Evolutionary conservation across 1,284 basidiomycete genomes (phyloP).

Genomic region (Leccinum griseonigrum): DNA sequence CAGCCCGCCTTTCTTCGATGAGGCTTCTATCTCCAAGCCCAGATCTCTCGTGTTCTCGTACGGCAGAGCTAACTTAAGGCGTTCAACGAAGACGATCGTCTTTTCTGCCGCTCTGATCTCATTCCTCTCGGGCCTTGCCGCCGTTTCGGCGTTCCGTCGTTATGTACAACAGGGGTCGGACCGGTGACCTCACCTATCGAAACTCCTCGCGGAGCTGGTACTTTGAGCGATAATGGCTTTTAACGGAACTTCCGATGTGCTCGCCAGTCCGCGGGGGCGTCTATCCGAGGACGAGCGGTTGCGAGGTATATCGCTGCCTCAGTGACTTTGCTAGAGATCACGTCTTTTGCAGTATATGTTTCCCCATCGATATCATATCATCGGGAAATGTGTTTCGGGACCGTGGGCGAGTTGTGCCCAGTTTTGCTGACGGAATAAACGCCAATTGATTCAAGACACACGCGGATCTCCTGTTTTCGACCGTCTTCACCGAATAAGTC

Average conservation of each 20-base stretch:
- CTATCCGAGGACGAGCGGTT: neutral
- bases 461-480: neutral
- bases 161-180: constrained; percentile 1
- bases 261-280: constrained; percentile 13
- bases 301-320: neutral
- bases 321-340: neutral
- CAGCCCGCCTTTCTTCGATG: neutral
- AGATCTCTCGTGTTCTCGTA: neutral
- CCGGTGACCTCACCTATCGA: neutral
- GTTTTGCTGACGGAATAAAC: neutral
- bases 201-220: neutral
- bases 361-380: neutral
- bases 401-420: neutral
- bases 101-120: neutral
- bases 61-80: neutral
- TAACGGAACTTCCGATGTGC: constrained; percentile 11
- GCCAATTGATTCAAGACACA: neutral
- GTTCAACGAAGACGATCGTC: neutral
- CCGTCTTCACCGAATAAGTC: neutral
- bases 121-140: neutral
- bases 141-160: neutral
- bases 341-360: neutral
- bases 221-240: constrained; percentile 6
- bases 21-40: neutral
- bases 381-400: neutral